A percentile compares a stretch with the other conserved stretches of the same genome.
Evolutionary conservation across 169 alveolate species (phyloP).

Genomic region (Plasmodium relictum): DNA sequence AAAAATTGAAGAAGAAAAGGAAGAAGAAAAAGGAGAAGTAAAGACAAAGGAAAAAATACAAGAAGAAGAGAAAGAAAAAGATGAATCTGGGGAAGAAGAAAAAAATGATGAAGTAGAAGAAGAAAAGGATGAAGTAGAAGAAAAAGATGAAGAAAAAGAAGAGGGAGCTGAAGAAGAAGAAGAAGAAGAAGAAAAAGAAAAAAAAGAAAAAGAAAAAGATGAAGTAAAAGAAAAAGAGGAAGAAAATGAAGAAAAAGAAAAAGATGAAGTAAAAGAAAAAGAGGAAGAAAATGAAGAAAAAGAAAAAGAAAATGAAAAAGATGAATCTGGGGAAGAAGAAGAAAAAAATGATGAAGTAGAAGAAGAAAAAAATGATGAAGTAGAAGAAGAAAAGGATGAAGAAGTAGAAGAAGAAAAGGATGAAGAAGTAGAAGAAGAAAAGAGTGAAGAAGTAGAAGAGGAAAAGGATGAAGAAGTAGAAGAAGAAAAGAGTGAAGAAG

Average conservation of each 20-base stretch:
- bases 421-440: not conserved
- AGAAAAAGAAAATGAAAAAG: no score
- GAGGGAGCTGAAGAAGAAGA: slow-evolving; percentile 2
- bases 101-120: no score
- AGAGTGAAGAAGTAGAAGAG: not conserved
- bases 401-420: not conserved
- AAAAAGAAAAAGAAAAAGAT: not conserved
- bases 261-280: not conserved
- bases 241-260: not conserved
- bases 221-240: not conserved
- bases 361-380: slow-evolving; percentile 9
- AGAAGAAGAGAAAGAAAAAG: not conserved
- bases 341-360: not conserved
- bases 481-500: not conserved
- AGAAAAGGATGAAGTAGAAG: not conserved
- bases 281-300: slow-evolving; percentile 53
- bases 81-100: not conserved
- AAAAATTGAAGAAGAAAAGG: not conserved
- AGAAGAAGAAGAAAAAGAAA: not conserved
- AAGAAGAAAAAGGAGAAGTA: not conserved
- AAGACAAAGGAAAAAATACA: not conserved
- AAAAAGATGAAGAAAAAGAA: slow-evolving; percentile 19
- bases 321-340: not conserved
- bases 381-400: not conserved
- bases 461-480: not conserved